A percentile compares a stretch with the other conserved stretches of the same genome.
These are phyloP conservation scores for Globisporangium okanoganense DNA, from an alignment of 352 stramenopile species.

Conservation along the genomic window DNA sequence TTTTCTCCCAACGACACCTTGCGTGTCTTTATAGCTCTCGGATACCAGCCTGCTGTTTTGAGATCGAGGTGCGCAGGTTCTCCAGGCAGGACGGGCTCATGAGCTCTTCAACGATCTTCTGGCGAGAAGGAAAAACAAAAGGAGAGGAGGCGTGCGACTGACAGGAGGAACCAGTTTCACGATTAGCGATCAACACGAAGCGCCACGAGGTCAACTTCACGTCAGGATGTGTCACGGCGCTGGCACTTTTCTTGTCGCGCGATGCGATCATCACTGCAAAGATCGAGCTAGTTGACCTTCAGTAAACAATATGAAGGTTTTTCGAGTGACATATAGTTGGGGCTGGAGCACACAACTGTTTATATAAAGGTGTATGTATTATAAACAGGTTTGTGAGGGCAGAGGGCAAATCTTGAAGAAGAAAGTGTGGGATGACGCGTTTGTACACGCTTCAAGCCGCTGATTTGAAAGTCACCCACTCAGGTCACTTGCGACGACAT, in stretches of 20 bases:
- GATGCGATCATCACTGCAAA: not conserved
- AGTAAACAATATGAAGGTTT: too few species aligned
- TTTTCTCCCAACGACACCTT: slow-evolving; percentile 7
- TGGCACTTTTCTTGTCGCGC: slow-evolving; percentile 12
- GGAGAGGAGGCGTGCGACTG: not conserved
- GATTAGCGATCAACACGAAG: slow-evolving; percentile 4
- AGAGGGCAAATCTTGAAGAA: not conserved
- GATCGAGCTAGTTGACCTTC: too few species aligned
- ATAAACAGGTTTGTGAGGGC: not conserved
- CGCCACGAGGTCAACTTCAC: slow-evolving; percentile 7
- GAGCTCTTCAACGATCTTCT: not conserved
- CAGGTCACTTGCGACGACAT: too few species aligned
- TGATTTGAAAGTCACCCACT: not conserved
- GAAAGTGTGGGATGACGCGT: not conserved
- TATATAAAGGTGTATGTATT: not conserved
- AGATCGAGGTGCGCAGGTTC: slow-evolving; percentile 1
- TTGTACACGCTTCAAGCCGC: not conserved
- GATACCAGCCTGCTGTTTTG: not conserved
- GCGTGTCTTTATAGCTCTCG: not conserved
- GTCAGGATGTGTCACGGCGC: slow-evolving; percentile 10
- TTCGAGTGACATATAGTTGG: too few species aligned
- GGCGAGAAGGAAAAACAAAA: not conserved
- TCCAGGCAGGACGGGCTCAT: not conserved
- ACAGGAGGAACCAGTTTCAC: not conserved
- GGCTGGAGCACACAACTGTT: too few species aligned